phyloP scores from a whole-genome alignment of 2,329 filamentous ascomycete genomes.

The Verticillium zaregamsianum region DNA sequence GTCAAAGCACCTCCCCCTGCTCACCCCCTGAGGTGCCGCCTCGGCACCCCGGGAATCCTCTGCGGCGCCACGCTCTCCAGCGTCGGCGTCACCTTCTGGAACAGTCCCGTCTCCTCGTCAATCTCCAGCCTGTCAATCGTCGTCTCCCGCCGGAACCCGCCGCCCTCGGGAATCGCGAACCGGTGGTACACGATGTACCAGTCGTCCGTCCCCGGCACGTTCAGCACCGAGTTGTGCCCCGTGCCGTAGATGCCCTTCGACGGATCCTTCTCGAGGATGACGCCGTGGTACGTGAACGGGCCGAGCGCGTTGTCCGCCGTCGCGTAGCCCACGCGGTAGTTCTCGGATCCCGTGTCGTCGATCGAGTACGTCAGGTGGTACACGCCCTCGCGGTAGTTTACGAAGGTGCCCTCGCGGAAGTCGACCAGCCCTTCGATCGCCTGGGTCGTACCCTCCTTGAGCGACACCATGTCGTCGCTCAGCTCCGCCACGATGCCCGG shows the following conservation, averaged over 20 bases:
- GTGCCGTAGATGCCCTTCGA: slow-evolving; percentile 38
- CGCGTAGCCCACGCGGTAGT: slow-evolving; percentile 44
- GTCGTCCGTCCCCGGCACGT: slow-evolving; percentile 40
- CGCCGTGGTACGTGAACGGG: slow-evolving; percentile 39
- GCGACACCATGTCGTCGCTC: slow-evolving; percentile 39
- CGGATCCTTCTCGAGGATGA: slow-evolving; percentile 37
- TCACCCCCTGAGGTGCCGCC: background rate
- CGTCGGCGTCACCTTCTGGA: slow-evolving; percentile 31
- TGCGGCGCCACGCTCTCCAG: slow-evolving; percentile 23
- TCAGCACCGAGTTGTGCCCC: slow-evolving; percentile 40
- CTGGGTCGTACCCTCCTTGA: slow-evolving; percentile 30
- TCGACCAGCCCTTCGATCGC: slow-evolving; percentile 30
- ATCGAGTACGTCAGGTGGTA: slow-evolving; percentile 47
- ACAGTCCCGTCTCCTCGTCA: slow-evolving; percentile 29
- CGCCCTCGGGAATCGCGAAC: slow-evolving; percentile 39
- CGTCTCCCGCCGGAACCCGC: slow-evolving; percentile 37
- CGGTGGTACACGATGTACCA: slow-evolving; percentile 48
- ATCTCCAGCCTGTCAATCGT: slow-evolving; percentile 37
- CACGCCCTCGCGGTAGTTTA: slow-evolving; percentile 37
- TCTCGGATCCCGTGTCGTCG: slow-evolving; percentile 38
- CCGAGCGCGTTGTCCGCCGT: slow-evolving; percentile 31
- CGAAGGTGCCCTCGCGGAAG: slow-evolving; percentile 39
- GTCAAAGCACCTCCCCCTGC: background rate
- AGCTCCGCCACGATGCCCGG: slow-evolving; percentile 35
- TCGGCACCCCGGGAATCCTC: background rate